These are phyloP conservation scores for Seminavis robusta DNA, from an alignment of 108 stramenopile species.

Conservation along the genomic window DNA sequence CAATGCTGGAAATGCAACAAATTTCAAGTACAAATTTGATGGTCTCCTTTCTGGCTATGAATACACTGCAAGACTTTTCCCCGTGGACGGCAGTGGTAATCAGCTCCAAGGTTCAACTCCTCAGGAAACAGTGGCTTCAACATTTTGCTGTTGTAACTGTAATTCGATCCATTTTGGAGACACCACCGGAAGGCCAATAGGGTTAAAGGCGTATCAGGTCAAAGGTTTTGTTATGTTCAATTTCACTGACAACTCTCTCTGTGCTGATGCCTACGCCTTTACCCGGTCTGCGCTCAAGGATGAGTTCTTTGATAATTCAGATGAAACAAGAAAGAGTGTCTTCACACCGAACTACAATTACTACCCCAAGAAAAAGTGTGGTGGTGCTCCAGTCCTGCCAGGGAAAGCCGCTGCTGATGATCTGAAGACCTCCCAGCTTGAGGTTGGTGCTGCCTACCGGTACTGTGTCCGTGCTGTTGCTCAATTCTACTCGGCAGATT, in stretches of 20 bases:
- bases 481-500: background rate
- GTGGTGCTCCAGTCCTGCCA: background rate
- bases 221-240: background rate
- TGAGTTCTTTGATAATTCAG: no score
- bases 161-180: no score
- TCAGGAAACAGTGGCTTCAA: no score
- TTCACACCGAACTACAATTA: conserved; percentile 1
- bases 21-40: no score
- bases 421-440: background rate
- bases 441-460: background rate
- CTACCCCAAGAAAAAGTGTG: background rate
- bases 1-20: no score
- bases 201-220: background rate
- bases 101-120: no score
- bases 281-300: no score
- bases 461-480: background rate
- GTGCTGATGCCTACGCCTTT: conserved; percentile 6
- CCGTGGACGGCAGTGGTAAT: no score
- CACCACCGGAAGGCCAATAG: background rate
- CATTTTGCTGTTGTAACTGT: no score
- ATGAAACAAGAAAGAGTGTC: background rate
- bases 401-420: background rate
- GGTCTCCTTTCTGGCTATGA: no score
- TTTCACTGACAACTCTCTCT: conserved; percentile 1
- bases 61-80: no score